These are phyloP conservation scores for Dioscorea dumetorum DNA, from an alignment of 106 monocot species.

Conservation along the genomic window DNA sequence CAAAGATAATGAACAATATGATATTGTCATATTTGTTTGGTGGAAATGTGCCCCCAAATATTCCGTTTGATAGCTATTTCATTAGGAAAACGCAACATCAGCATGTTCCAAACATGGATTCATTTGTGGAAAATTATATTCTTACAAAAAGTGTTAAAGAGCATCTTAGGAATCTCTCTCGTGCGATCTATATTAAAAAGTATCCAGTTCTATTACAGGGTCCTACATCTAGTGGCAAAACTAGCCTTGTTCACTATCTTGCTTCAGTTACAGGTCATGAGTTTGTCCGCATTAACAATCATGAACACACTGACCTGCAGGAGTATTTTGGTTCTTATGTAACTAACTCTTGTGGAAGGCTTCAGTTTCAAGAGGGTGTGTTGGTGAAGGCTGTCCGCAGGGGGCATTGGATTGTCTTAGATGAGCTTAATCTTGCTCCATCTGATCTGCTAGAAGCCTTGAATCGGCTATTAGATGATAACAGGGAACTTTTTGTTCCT, in stretches of 20 bases:
- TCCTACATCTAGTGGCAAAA: conserved; percentile 99
- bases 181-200: conserved; percentile 82
- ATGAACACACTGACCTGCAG: conserved; percentile 96
- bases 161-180: conserved; percentile 78
- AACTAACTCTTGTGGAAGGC: conserved; percentile 67
- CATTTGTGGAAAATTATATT: conserved; percentile 50
- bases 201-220: conserved; percentile 96
- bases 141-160: conserved; percentile 64
- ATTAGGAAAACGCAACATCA: conserved; percentile 4
- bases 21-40: conserved; percentile 32
- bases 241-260: conserved; percentile 84
- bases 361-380: conserved; percentile 91
- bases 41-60: conserved; percentile 32
- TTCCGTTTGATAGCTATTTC: conserved; percentile 55
- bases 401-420: conserved; percentile 92
- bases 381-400: conserved; percentile 87
- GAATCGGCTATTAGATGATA: conserved; percentile 90
- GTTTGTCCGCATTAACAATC: conserved; percentile 97
- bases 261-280: conserved; percentile 77
- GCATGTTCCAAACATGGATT: conserved; percentile 3
- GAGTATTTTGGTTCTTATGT: conserved; percentile 93
- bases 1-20: conserved; percentile 59
- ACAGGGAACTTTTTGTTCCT: conserved; percentile 86
- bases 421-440: conserved; percentile 98
- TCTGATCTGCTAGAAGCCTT: conserved; percentile 94